phyloP scores from a whole-genome alignment of 2,329 filamentous ascomycete species.

The Fusarium sp. region DNA sequence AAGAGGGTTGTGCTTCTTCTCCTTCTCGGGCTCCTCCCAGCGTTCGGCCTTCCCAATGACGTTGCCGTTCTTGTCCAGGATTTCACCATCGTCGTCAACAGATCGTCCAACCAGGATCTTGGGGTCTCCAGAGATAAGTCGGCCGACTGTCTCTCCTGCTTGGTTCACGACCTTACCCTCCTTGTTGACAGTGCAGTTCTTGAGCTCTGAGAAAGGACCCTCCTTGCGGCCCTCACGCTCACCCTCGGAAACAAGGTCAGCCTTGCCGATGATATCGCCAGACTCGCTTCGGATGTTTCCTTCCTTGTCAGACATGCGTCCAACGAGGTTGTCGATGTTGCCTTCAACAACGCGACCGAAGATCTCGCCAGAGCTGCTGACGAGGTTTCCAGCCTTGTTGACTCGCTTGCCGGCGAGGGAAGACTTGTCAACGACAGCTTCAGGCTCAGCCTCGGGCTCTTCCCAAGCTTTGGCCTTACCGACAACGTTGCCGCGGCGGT shows the following conservation, averaged over 20 bases:
- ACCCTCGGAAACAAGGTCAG: constrained; percentile 74
- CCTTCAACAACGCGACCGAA: constrained; percentile 76
- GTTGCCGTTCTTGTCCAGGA: constrained; percentile 79
- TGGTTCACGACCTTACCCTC: constrained; percentile 75
- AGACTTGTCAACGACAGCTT: constrained; percentile 69
- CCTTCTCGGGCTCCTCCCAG: constrained; percentile 66
- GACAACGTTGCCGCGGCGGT: constrained; percentile 73
- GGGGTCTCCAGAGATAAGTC: constrained; percentile 75
- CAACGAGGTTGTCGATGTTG: constrained; percentile 69
- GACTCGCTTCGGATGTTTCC: constrained; percentile 78
- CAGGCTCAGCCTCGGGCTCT: constrained; percentile 57
- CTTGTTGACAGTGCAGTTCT: constrained; percentile 73
- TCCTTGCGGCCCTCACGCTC: constrained; percentile 72
- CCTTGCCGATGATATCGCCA: constrained; percentile 75
- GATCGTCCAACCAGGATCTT: constrained; percentile 77
- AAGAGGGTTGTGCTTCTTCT: constrained; percentile 63
- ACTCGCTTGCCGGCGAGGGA: constrained; percentile 75
- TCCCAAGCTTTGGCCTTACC: constrained; percentile 77
- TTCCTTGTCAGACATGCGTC: constrained; percentile 76
- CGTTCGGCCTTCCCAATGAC: constrained; percentile 67
- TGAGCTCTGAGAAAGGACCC: constrained; percentile 74
- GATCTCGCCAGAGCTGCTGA: constrained; percentile 64
- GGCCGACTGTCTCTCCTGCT: constrained; percentile 76
- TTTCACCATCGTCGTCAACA: constrained; percentile 85
- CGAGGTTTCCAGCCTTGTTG: constrained; percentile 74